A percentile compares a stretch with the other conserved stretches of the same genome.
phyloP scores from a whole-genome alignment of 352 stramenopile species.

The Blastocystis hominis region DNA sequence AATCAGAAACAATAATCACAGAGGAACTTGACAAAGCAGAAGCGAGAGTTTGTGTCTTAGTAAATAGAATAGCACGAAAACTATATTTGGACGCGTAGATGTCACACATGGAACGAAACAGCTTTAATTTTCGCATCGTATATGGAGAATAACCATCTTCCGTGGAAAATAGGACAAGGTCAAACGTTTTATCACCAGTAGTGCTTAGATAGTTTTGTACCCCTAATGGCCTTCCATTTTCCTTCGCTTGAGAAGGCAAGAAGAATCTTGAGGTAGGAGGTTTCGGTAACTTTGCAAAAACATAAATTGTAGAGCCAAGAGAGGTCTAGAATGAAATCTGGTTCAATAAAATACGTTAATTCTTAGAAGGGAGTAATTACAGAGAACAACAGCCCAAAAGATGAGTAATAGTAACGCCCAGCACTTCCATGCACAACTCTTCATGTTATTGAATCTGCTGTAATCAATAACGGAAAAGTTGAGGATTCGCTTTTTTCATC shows the following conservation, averaged over 20 bases:
- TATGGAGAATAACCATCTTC: neutral
- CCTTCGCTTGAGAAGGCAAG: too few species aligned
- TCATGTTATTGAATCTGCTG: neutral
- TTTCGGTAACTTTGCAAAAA: neutral
- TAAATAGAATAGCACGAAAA: neutral
- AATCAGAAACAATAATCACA: neutral
- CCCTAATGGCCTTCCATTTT: too few species aligned
- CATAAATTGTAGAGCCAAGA: neutral
- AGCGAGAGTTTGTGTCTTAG: neutral
- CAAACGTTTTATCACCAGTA: neutral
- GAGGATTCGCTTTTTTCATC: neutral
- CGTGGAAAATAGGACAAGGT: neutral
- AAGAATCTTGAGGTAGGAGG: too few species aligned
- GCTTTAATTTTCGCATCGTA: neutral
- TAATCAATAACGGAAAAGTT: neutral
- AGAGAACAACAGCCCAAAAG: too few species aligned
- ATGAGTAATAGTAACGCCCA: too few species aligned
- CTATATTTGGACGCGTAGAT: neutral
- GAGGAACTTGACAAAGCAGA: neutral
- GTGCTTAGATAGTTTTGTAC: too few species aligned
- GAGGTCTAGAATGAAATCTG: neutral
- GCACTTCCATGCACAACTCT: neutral
- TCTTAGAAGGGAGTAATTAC: neutral
- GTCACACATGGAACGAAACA: neutral
- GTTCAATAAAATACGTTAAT: neutral